These are phyloP conservation scores for Marchantia paleacea DNA, from an alignment of 225 moss, liverwort and hornwort genomes.

Conservation along the genomic window DNA sequence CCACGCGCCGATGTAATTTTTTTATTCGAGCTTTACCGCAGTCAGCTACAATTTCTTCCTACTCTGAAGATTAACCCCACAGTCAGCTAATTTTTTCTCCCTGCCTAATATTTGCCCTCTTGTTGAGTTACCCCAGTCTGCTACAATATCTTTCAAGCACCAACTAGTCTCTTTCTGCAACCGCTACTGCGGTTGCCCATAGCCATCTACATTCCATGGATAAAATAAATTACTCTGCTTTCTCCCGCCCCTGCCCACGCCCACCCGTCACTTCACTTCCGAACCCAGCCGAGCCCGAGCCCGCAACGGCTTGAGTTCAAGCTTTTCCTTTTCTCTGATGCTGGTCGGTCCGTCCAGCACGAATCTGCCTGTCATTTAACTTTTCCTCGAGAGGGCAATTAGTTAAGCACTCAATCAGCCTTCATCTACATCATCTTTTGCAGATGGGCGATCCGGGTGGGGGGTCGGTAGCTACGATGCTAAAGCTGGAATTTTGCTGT, in stretches of 20 bases:
- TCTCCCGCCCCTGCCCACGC: background rate
- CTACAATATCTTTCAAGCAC: background rate
- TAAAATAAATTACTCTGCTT: background rate
- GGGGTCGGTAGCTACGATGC: no score
- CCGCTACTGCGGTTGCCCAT: background rate
- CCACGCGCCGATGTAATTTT: no score
- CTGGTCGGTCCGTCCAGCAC: constrained; percentile 9
- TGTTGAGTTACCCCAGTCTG: background rate
- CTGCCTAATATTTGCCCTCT: no score
- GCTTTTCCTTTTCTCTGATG: constrained; percentile 1
- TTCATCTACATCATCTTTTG: background rate
- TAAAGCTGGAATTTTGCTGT: no score
- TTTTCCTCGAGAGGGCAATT: background rate
- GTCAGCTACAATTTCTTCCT: no score
- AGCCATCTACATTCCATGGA: background rate
- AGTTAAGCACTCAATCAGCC: background rate
- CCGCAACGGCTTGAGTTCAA: constrained; percentile 7
- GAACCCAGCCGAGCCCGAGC: background rate
- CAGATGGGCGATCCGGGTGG: background rate
- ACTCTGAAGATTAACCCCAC: no score
- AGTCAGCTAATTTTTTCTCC: no score
- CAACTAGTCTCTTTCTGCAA: background rate
- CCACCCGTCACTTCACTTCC: background rate
- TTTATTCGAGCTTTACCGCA: no score
- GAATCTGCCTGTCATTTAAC: background rate